A percentile compares a stretch with the other conserved stretches of the same genome.
Conservation (phyloP, 768 basidiomycete genomes). For the Collybia nuda region DNA sequence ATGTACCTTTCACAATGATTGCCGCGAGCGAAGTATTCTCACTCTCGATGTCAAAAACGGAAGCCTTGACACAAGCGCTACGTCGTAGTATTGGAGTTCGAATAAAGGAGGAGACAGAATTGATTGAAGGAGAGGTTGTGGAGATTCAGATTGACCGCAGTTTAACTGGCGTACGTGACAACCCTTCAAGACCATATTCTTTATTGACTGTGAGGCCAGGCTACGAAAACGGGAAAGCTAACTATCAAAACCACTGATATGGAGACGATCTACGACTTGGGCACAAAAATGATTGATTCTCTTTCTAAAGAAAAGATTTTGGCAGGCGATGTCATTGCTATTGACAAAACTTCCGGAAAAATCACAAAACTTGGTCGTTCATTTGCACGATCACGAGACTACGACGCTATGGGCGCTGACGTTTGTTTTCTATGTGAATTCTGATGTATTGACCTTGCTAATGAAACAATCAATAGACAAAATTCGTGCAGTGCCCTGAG, state of each 20-base stretch:
- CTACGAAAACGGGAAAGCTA: slow-evolving; percentile 95
- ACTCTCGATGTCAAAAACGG: slow-evolving; percentile 97
- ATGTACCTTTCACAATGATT: slow-evolving; percentile 98
- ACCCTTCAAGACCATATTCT: not conserved
- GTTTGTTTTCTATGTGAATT: slow-evolving; percentile 47
- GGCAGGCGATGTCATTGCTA: slow-evolving; percentile 91
- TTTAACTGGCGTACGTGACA: slow-evolving; percentile 77
- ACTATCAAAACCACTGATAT: slow-evolving; percentile 99
- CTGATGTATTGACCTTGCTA: slow-evolving; percentile 4
- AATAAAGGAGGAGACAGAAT: slow-evolving; percentile 96
- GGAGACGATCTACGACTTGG: slow-evolving; percentile 99
- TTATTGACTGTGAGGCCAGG: slow-evolving; percentile 42
- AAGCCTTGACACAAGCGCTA: slow-evolving; percentile 96
- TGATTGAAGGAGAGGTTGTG: slow-evolving; percentile 97
- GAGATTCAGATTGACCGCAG: slow-evolving; percentile 98
- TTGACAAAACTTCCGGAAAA: slow-evolving; percentile 97
- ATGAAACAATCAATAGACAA: slow-evolving; percentile 61
- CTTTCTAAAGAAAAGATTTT: slow-evolving; percentile 96
- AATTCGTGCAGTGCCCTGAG: slow-evolving; percentile 97
- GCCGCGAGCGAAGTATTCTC: slow-evolving; percentile 98
- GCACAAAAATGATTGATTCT: slow-evolving; percentile 99
- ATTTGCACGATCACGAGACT: slow-evolving; percentile 95
- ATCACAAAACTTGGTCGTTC: slow-evolving; percentile 95
- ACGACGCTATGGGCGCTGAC: slow-evolving; percentile 99
- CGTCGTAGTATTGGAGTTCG: slow-evolving; percentile 94